Conservation (phyloP, 2,329 filamentous ascomycete genomes). For the Botrytis tulipae region DNA sequence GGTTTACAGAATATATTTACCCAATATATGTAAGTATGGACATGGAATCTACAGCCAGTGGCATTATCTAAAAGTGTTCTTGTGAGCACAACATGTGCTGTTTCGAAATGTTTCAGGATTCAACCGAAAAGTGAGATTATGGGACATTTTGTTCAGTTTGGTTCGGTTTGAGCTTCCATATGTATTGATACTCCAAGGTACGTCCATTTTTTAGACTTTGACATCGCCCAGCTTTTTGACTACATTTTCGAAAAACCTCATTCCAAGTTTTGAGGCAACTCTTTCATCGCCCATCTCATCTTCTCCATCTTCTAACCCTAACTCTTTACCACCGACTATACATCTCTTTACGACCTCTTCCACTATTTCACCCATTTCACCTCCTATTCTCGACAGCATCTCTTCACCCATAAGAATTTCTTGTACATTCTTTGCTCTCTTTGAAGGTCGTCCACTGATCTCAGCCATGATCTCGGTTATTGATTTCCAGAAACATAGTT, state of each 20-base stretch:
- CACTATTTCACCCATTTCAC: constrained; percentile 44
- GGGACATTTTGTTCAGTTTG: not conserved
- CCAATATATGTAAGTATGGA: not conserved
- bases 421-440: constrained; percentile 40
- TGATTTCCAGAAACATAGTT: constrained; percentile 53
- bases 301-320: constrained; percentile 42
- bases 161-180: not conserved
- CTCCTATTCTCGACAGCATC: constrained; percentile 40
- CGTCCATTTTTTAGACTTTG: constrained; percentile 24
- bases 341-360: constrained; percentile 43
- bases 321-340: constrained; percentile 39
- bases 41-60: not conserved
- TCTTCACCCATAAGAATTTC: constrained; percentile 40
- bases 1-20: not conserved
- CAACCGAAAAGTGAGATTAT: not conserved
- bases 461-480: constrained; percentile 46
- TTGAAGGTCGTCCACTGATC: constrained; percentile 20
- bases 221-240: constrained; percentile 44
- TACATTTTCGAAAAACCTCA: constrained; percentile 46
- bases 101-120: constrained; percentile 8
- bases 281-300: constrained; percentile 43
- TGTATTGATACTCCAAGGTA: constrained; percentile 12
- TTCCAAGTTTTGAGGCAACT: constrained; percentile 43
- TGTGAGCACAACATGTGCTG: constrained; percentile 1
- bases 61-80: not conserved